These are phyloP conservation scores for Neopestalotiopsis clavispora DNA, from an alignment of 2,329 filamentous ascomycete genomes.

Conservation along the genomic window DNA sequence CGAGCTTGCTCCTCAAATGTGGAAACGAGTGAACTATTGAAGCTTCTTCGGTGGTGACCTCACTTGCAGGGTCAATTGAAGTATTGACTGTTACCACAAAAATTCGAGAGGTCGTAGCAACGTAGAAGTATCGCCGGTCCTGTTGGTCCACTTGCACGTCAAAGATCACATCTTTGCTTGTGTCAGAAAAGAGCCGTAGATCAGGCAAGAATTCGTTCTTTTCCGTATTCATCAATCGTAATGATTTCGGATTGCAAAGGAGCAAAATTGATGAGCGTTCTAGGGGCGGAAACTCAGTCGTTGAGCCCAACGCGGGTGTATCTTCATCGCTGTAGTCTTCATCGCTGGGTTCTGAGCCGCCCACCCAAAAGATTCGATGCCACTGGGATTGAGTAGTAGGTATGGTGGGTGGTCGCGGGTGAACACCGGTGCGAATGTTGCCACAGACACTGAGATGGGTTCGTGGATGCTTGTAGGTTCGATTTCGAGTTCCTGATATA, in stretches of 20 bases:
- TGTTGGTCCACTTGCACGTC: slow-evolving; percentile 31
- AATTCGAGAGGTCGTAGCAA: slow-evolving; percentile 34
- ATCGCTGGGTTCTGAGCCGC: slow-evolving; percentile 30
- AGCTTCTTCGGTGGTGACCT: slow-evolving; percentile 26
- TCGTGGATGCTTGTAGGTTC: slow-evolving; percentile 38
- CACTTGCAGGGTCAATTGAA: slow-evolving; percentile 23
- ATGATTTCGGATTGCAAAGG: slow-evolving; percentile 32
- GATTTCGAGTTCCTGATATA: slow-evolving; percentile 44
- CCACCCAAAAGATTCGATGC: slow-evolving; percentile 51
- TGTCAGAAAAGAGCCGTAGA: slow-evolving; percentile 27
- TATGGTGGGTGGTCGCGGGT: slow-evolving; percentile 37
- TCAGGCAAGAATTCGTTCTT: slow-evolving; percentile 31
- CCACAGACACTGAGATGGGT: slow-evolving; percentile 45
- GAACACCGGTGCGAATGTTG: slow-evolving; percentile 46
- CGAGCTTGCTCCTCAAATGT: slow-evolving; percentile 46
- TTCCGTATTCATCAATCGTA: slow-evolving; percentile 34
- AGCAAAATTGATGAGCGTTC: slow-evolving; percentile 63
- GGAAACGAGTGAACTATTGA: slow-evolving; percentile 46
- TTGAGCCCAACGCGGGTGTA: slow-evolving; percentile 22
- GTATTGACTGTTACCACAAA: slow-evolving; percentile 32
- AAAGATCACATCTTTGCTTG: slow-evolving; percentile 29
- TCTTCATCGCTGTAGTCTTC: slow-evolving; percentile 43
- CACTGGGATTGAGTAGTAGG: slow-evolving; percentile 38
- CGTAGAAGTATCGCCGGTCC: slow-evolving; percentile 34
- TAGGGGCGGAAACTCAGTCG: slow-evolving; percentile 38